Percentiles rank a stretch among this genome's conserved stretches.
Conservation (phyloP, 2,329 filamentous ascomycete genomes). For the Ceratocystis albifundus region DNA sequence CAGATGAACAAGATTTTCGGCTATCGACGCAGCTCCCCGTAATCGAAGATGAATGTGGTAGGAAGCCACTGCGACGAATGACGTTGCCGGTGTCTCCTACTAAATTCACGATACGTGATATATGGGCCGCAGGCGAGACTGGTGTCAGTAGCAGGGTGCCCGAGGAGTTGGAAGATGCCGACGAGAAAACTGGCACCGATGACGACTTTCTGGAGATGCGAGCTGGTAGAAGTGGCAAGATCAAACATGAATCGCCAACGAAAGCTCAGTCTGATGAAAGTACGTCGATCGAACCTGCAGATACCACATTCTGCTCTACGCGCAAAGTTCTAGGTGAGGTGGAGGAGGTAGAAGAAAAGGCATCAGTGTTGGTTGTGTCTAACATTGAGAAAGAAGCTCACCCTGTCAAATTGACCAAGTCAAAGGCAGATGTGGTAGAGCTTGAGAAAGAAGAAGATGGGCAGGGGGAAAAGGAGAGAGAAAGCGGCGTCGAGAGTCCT, state of each 20-base stretch:
- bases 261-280: neutral
- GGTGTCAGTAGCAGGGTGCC: neutral
- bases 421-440: neutral
- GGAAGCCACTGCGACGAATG: constrained; percentile 22
- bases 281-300: neutral
- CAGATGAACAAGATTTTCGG: neutral
- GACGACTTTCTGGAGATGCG: constrained; percentile 21
- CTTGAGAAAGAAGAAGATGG: neutral
- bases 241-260: neutral
- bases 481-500: neutral
- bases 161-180: constrained; percentile 10
- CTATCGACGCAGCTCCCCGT: constrained; percentile 20
- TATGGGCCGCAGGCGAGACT: constrained; percentile 20
- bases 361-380: constrained; percentile 4
- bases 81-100: constrained; percentile 21
- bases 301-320: constrained; percentile 3
- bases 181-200: constrained; percentile 11
- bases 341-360: constrained; percentile 13
- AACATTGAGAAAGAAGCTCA: neutral
- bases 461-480: neutral
- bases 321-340: constrained; percentile 16
- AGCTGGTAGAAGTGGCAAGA: constrained; percentile 10
- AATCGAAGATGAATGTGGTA: constrained; percentile 20
- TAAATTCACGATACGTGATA: constrained; percentile 21
- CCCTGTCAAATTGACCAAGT: neutral